These are phyloP conservation scores for Fagus crenata DNA, from an alignment of 306 rosid species.

Conservation along the genomic window DNA sequence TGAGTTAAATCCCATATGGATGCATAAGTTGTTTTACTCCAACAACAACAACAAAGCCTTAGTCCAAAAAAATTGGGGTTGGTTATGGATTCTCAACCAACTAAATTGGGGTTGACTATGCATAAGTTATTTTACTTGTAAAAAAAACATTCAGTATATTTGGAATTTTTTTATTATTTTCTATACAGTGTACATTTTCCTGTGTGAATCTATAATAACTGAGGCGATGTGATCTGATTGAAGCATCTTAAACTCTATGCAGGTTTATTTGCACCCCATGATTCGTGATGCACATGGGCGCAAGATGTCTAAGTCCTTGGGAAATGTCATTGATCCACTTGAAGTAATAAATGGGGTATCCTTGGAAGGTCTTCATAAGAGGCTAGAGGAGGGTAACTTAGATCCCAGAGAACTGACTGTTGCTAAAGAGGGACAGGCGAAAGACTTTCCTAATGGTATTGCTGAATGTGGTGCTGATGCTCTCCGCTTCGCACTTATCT, in stretches of 20 bases:
- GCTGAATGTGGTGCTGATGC: slow-evolving; percentile 96
- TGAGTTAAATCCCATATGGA: neutral
- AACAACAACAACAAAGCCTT: no score
- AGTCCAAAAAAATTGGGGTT: no score
- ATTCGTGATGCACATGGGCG: slow-evolving; percentile 99
- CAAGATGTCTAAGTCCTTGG: slow-evolving; percentile 96
- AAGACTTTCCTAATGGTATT: slow-evolving; percentile 92
- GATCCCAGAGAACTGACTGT: slow-evolving; percentile 72
- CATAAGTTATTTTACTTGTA: neutral
- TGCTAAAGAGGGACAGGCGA: slow-evolving; percentile 84
- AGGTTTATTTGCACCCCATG: slow-evolving; percentile 98
- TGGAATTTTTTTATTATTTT: neutral
- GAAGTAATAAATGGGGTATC: slow-evolving; percentile 86
- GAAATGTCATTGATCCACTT: slow-evolving; percentile 94
- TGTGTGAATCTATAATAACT: neutral
- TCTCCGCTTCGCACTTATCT: slow-evolving; percentile 86
- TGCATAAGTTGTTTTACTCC: neutral
- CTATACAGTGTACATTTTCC: neutral
- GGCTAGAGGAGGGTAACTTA: slow-evolving; percentile 86
- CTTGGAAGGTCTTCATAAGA: slow-evolving; percentile 74
- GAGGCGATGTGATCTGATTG: neutral
- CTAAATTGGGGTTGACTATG: no score
- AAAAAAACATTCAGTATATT: neutral
- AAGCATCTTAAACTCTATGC: slow-evolving; percentile 28
- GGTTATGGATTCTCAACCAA: no score